Conservation (phyloP, 805 yeast species). For the Candida montana region DNA sequence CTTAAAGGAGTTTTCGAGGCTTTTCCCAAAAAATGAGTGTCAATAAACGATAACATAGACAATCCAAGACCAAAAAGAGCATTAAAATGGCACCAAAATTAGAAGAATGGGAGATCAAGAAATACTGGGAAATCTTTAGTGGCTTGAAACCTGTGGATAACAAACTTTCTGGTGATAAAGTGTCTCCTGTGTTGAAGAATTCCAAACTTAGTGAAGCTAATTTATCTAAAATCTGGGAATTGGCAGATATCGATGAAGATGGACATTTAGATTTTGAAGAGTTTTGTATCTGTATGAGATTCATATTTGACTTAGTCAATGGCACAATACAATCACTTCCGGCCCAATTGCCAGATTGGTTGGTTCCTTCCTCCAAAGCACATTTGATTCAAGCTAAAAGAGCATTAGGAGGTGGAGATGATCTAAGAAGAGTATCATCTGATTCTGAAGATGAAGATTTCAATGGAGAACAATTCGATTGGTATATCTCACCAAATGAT, state of each 20-base stretch:
- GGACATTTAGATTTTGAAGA: constrained; percentile 94
- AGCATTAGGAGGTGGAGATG: constrained; percentile 34
- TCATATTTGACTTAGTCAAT: constrained; percentile 87
- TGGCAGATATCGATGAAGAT: constrained; percentile 90
- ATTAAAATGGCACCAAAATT: constrained; percentile 46
- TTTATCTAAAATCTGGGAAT: constrained; percentile 81
- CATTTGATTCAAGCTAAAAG: constrained; percentile 80
- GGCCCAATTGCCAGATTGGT: constrained; percentile 77
- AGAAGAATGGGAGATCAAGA: constrained; percentile 93
- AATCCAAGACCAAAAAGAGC: neutral
- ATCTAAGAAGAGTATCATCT: constrained; percentile 30
- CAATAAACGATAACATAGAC: neutral
- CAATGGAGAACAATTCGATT: constrained; percentile 53
- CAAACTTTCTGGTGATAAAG: constrained; percentile 78
- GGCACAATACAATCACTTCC: constrained; percentile 63
- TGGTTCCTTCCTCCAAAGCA: constrained; percentile 83
- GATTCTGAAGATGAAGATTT: constrained; percentile 54
- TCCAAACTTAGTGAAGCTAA: constrained; percentile 77
- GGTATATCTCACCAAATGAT: constrained; percentile 95
- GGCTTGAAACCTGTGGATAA: constrained; percentile 81
- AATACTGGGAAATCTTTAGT: constrained; percentile 96
- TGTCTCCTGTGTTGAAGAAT: constrained; percentile 81
- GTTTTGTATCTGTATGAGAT: constrained; percentile 94
- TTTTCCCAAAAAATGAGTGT: neutral
- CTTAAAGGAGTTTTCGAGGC: neutral